A percentile compares a stretch with the other conserved stretches of the same genome.
Evolutionary conservation across 2,329 filamentous ascomycete genomes (phyloP).

Genomic region (Pseudopyricularia javanii): DNA sequence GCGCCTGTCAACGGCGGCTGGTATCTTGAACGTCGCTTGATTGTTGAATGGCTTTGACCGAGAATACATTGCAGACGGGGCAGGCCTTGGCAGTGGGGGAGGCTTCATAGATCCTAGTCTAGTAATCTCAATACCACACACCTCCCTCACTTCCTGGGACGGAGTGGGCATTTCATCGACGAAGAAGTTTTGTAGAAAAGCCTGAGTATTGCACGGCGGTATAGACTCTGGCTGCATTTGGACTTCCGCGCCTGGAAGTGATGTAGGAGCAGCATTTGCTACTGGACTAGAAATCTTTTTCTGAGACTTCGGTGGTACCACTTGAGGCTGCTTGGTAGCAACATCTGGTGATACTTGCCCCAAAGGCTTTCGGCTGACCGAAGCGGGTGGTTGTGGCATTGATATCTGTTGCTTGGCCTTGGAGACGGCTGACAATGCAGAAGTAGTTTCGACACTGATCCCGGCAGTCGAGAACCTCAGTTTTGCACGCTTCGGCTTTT

Average conservation of each 20-base stretch:
- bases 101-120: background rate
- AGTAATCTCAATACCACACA: conserved; percentile 25
- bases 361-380: background rate
- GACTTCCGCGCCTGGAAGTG: background rate
- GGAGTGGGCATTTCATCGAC: conserved; percentile 44
- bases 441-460: background rate
- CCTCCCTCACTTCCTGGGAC: conserved; percentile 41
- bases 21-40: background rate
- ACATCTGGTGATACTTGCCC: background rate
- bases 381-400: background rate
- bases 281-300: background rate
- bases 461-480: background rate
- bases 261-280: background rate
- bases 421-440: background rate
- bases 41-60: background rate
- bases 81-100: background rate
- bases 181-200: conserved; percentile 33
- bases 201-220: conserved; percentile 33
- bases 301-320: background rate
- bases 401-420: background rate
- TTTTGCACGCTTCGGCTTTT: background rate
- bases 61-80: background rate
- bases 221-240: background rate
- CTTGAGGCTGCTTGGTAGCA: background rate
- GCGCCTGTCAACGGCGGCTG: background rate